A percentile compares a stretch with the other conserved stretches of the same genome.
These are phyloP conservation scores for Sungouiella thailandica DNA, from an alignment of 805 yeast genomes.

Conservation along the genomic window DNA sequence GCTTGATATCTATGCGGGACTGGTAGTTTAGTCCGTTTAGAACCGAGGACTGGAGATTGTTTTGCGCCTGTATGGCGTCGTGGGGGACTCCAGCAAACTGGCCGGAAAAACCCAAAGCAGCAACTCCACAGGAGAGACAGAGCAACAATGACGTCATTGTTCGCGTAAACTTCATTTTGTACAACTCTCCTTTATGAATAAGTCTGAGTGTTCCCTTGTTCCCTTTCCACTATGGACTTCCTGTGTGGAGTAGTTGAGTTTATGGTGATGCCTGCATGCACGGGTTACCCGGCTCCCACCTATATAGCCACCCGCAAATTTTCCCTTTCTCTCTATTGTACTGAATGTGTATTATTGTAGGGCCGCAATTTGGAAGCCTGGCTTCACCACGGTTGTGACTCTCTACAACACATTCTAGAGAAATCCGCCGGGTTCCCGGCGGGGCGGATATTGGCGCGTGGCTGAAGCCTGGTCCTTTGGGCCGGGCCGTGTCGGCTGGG, in stretches of 20 bases:
- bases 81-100: slow-evolving; percentile 25
- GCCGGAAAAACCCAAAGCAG: slow-evolving; percentile 18
- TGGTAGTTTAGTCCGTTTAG: slow-evolving; percentile 35
- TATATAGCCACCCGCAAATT: slow-evolving; percentile 7
- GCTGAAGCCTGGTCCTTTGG: no score
- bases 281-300: slow-evolving; percentile 23
- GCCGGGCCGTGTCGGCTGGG: slow-evolving; percentile 20
- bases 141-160: not conserved
- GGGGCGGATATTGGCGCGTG: slow-evolving; percentile 23
- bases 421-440: slow-evolving; percentile 41
- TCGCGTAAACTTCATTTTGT: slow-evolving; percentile 4
- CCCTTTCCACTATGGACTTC: no score
- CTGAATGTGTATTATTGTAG: slow-evolving; percentile 49
- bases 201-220: no score
- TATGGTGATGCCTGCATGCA: no score
- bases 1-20: slow-evolving; percentile 24
- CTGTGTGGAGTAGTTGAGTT: no score
- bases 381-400: slow-evolving; percentile 36
- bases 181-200: not conserved
- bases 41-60: slow-evolving; percentile 10
- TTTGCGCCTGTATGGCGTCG: slow-evolving; percentile 10
- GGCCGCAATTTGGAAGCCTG: slow-evolving; percentile 29
- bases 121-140: not conserved
- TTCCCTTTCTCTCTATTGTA: slow-evolving; percentile 31
- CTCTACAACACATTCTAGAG: slow-evolving; percentile 49